Evolutionary conservation across 176 grass and related monocot genomes (phyloP).

Genomic region (Cenchrus americanus): DNA sequence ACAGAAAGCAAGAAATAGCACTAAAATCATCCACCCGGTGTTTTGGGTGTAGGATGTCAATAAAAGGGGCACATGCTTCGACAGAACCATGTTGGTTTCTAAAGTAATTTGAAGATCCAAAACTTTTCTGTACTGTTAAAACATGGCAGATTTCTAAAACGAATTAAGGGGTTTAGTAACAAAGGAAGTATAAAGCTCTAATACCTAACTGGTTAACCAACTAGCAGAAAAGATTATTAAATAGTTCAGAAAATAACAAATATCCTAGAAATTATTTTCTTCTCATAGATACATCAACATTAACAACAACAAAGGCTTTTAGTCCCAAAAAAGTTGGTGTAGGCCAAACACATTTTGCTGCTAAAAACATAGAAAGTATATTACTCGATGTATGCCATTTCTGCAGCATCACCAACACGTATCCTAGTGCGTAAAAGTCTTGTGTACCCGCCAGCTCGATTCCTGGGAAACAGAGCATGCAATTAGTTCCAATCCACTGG

Average conservation of each 20-base stretch:
- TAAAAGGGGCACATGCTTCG: neutral
- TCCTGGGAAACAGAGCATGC: conserved; percentile 38
- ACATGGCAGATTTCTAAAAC: neutral
- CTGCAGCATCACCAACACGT: conserved; percentile 84
- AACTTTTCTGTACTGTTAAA: neutral
- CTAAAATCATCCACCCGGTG: neutral
- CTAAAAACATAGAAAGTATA: conserved; percentile 32
- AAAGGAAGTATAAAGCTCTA: neutral
- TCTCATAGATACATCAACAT: neutral
- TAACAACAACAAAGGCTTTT: neutral
- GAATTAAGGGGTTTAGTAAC: neutral
- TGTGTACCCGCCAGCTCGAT: conserved; percentile 86
- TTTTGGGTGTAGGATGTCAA: neutral
- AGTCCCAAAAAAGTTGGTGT: neutral
- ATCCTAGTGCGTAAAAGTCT: conserved; percentile 82
- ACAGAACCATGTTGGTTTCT: neutral
- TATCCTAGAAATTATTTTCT: neutral
- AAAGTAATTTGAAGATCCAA: neutral
- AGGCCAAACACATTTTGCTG: neutral
- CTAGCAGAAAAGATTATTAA: neutral
- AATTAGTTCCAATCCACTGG: neutral
- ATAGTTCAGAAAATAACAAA: neutral
- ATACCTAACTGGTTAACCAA: neutral
- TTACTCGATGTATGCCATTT: conserved; percentile 98
- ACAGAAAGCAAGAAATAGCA: neutral